These are phyloP conservation scores for Ophiosphaerella narmari DNA, from an alignment of 2,329 filamentous ascomycete species.

Conservation along the genomic window DNA sequence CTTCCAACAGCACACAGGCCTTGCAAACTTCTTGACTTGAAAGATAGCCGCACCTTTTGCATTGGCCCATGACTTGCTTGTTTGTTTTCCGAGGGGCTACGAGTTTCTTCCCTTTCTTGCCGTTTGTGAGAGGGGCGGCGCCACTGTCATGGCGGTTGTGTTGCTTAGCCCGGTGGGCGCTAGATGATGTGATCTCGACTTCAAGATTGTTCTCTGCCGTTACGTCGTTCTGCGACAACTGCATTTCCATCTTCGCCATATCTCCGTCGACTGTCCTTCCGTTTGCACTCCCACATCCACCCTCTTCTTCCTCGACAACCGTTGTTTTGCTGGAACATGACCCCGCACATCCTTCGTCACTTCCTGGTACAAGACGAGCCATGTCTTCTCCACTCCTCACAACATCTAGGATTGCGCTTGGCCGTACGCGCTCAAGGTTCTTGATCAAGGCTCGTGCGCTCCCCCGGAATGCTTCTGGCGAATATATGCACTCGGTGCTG, in stretches of 20 bases:
- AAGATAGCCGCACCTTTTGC: conserved; percentile 89
- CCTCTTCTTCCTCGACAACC: conserved; percentile 62
- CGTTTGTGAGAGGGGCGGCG: conserved; percentile 14
- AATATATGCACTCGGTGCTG: conserved; percentile 98
- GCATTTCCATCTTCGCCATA: conserved; percentile 80
- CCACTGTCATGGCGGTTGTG: conserved; percentile 23
- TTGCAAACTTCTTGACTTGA: conserved; percentile 94
- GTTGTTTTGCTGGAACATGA: conserved; percentile 37
- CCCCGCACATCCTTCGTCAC: conserved; percentile 42
- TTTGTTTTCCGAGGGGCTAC: conserved; percentile 36
- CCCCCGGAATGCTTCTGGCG: conserved; percentile 92
- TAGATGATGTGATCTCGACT: conserved; percentile 62
- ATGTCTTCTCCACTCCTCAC: conserved; percentile 96
- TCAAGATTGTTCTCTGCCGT: conserved; percentile 64
- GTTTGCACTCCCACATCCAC: conserved; percentile 76
- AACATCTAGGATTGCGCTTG: conserved; percentile 93
- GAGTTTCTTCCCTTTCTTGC: conserved; percentile 28
- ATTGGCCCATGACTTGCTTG: conserved; percentile 78
- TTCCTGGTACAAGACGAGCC: conserved; percentile 76
- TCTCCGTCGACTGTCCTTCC: conserved; percentile 72
- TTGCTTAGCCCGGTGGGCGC: conserved; percentile 48
- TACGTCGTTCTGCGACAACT: conserved; percentile 67
- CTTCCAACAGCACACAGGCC: conserved; percentile 87
- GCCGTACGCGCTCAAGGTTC: conserved; percentile 88
- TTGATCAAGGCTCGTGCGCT: conserved; percentile 92